Percentiles rank a stretch among this genome's conserved stretches.
Evolutionary conservation across 23 red algal genomes (phyloP).

Genomic region (Gracilaria gracilis): DNA sequence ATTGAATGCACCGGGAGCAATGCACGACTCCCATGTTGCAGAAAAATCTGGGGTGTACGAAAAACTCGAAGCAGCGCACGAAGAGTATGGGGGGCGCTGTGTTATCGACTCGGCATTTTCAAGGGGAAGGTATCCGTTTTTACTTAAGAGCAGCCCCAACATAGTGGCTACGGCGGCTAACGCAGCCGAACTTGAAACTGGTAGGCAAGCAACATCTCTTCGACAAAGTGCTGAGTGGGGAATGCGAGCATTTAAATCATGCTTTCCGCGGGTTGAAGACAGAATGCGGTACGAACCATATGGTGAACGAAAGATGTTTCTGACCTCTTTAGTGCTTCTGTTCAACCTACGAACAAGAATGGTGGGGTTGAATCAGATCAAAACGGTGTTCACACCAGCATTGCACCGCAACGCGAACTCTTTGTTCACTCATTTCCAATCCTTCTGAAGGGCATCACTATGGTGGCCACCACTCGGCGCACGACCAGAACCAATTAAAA

Average conservation of each 20-base stretch:
- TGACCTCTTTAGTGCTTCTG: no score
- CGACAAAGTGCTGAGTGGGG: slow-evolving; percentile 33
- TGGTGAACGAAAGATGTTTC: neutral
- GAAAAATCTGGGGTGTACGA: slow-evolving; percentile 14
- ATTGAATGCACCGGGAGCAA: slow-evolving; percentile 34
- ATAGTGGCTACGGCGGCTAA: neutral
- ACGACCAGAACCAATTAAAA: no score
- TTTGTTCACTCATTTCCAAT: no score
- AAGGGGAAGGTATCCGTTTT: neutral
- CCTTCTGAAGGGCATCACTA: no score
- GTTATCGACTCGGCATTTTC: slow-evolving; percentile 44
- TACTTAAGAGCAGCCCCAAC: neutral
- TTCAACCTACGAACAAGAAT: no score
- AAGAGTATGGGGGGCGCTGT: neutral
- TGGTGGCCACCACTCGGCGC: no score
- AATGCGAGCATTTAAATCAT: neutral
- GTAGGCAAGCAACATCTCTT: neutral
- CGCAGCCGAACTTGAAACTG: neutral
- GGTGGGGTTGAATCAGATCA: no score
- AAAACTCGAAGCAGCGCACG: neutral
- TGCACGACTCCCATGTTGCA: slow-evolving; percentile 33
- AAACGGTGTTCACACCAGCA: no score
- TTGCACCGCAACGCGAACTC: no score
- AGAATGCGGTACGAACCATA: neutral
- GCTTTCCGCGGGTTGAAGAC: neutral